Evolutionary conservation across 2,329 filamentous ascomycete genomes (phyloP).

Genomic region (Amylocarpus encephaloides): DNA sequence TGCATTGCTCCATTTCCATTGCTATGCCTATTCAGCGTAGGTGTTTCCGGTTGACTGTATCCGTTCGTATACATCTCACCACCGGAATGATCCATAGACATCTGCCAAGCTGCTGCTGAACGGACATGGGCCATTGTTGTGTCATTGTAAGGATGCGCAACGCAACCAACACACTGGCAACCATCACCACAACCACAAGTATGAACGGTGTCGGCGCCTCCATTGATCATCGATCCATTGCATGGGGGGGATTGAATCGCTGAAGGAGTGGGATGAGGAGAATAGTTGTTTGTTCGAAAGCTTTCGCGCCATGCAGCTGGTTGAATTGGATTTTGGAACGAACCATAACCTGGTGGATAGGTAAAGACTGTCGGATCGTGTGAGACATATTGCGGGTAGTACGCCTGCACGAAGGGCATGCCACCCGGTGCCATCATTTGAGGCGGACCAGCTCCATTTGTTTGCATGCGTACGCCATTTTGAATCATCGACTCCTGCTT

Average conservation of each 20-base stretch:
- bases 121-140: constrained; percentile 51
- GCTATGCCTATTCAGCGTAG: neutral
- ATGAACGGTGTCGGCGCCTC: constrained; percentile 31
- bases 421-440: constrained; percentile 21
- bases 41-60: neutral
- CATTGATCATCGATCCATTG: constrained; percentile 34
- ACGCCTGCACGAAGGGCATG: constrained; percentile 16
- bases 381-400: constrained; percentile 25
- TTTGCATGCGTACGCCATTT: constrained; percentile 11
- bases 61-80: constrained; percentile 18
- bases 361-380: constrained; percentile 42
- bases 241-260: constrained; percentile 10
- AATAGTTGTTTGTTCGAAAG: constrained; percentile 35
- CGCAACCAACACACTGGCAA: constrained; percentile 63
- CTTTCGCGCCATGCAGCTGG: constrained; percentile 47
- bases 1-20: constrained; percentile 8
- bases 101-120: constrained; percentile 35
- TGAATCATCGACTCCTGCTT: constrained; percentile 18
- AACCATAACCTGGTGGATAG: constrained; percentile 49
- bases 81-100: constrained; percentile 17
- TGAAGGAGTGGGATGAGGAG: constrained; percentile 30
- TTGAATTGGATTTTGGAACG: constrained; percentile 48
- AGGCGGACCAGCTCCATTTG: constrained; percentile 22
- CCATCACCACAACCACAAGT: constrained; percentile 58
- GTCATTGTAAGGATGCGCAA: constrained; percentile 61